phyloP scores from a whole-genome alignment of 208 protist species.

The Trypanosoma conorhini region DNA sequence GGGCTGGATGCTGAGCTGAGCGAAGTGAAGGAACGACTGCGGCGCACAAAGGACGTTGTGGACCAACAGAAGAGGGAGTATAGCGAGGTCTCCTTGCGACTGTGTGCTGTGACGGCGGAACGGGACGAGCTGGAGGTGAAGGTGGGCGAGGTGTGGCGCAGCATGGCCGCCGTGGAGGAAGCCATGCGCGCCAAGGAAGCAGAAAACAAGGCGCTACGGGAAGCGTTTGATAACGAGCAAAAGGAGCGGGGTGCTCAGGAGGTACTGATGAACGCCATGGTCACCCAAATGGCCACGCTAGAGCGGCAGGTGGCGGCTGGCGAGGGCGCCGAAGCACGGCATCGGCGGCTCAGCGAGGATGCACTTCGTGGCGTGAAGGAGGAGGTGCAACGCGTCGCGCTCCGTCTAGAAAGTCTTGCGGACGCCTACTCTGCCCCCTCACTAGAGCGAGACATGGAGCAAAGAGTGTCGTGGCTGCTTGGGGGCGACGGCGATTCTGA shows the following conservation, averaged over 20 bases:
- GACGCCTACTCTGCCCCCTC: background rate
- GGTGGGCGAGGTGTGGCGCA: conserved; percentile 62
- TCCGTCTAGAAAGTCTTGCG: conserved; percentile 6
- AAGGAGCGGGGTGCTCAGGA: conserved; percentile 30
- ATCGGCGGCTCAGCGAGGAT: conserved; percentile 20
- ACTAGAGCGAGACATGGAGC: background rate
- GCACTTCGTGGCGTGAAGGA: background rate
- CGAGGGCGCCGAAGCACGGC: conserved; percentile 18
- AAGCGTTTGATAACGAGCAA: conserved; percentile 12
- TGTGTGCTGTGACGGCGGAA: conserved; percentile 48
- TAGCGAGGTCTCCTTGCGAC: conserved; percentile 33
- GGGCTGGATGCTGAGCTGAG: conserved; percentile 33
- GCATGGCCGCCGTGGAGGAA: conserved; percentile 39
- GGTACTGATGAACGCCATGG: conserved; percentile 22
- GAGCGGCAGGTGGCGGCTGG: conserved; percentile 23
- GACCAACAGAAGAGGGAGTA: conserved; percentile 49
- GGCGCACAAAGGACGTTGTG: conserved; percentile 19
- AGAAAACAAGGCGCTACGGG: conserved; percentile 21
- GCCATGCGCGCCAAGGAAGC: conserved; percentile 28
- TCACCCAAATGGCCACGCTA: conserved; percentile 23
- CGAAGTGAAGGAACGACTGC: conserved; percentile 41
- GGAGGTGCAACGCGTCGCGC: conserved; percentile 13
- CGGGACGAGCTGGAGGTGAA: conserved; percentile 60
- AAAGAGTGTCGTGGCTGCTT: background rate
- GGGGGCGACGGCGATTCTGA: conserved; percentile 3